Evolutionary conservation across 805 yeast species (phyloP).

Genomic region (Clavispora asparagi): DNA sequence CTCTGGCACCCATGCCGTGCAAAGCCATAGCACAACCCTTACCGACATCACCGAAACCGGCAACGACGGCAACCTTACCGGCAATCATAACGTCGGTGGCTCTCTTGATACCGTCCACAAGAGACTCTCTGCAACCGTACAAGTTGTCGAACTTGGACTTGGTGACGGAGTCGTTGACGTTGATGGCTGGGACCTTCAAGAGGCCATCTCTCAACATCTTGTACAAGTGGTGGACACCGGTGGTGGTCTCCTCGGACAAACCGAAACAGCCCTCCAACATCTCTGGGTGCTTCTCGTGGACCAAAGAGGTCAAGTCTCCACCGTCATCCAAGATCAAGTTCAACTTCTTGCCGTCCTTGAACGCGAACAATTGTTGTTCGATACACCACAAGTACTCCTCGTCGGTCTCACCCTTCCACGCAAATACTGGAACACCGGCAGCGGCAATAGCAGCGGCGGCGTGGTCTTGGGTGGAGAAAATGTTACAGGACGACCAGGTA

Average conservation of each 20-base stretch:
- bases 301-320: slow-evolving; percentile 96
- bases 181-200: slow-evolving; percentile 98
- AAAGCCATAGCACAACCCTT: slow-evolving; percentile 99
- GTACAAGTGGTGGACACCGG: slow-evolving; percentile 99
- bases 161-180: slow-evolving; percentile 98
- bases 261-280: slow-evolving; percentile 94
- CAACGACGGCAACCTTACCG: slow-evolving; percentile 98
- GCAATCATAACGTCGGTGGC: slow-evolving; percentile 99
- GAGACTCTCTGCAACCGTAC: slow-evolving; percentile 99
- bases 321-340: slow-evolving; percentile 98
- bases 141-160: slow-evolving; percentile 99
- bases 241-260: slow-evolving; percentile 97
- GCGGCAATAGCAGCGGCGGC: slow-evolving; percentile 99
- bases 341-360: slow-evolving; percentile 92
- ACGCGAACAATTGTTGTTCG: slow-evolving; percentile 97
- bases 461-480: slow-evolving; percentile 98
- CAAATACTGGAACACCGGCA: slow-evolving; percentile 97
- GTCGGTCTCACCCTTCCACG: slow-evolving; percentile 99
- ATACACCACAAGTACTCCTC: slow-evolving; percentile 99
- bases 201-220: slow-evolving; percentile 83
- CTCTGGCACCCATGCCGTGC: slow-evolving; percentile 99
- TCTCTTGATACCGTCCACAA: slow-evolving; percentile 98
- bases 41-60: slow-evolving; percentile 99
- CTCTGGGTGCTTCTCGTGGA: slow-evolving; percentile 97
- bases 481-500: slow-evolving; percentile 99